phyloP scores from a whole-genome alignment of 2,329 filamentous ascomycete genomes.

The Colletotrichum tanaceti region DNA sequence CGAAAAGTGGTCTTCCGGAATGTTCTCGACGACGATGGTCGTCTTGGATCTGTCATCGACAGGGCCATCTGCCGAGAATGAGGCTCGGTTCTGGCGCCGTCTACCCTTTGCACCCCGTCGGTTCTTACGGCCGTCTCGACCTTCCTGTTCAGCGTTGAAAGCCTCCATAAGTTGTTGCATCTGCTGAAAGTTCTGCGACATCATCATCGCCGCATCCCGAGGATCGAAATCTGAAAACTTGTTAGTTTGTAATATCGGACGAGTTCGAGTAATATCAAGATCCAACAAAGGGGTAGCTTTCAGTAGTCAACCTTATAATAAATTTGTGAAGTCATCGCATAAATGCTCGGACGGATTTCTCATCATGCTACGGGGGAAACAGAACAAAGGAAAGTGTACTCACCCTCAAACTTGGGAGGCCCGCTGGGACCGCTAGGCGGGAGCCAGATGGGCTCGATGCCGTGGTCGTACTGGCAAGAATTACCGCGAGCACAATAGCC shows the following conservation, averaged over 20 bases:
- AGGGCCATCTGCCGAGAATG: conserved; percentile 74
- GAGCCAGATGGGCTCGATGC: conserved; percentile 48
- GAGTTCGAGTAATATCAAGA: not conserved
- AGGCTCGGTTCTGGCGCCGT: conserved; percentile 54
- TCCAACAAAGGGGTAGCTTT: conserved; percentile 42
- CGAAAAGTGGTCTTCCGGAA: conserved; percentile 76
- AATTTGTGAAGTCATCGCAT: conserved; percentile 42
- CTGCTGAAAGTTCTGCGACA: conserved; percentile 39
- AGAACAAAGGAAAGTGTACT: not conserved
- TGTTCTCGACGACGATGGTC: conserved; percentile 80
- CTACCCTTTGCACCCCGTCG: conserved; percentile 42
- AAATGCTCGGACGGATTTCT: conserved; percentile 41
- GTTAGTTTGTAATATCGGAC: conserved; percentile 15
- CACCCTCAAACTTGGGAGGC: conserved; percentile 30
- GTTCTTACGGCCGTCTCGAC: conserved; percentile 46
- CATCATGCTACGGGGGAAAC: conserved; percentile 37
- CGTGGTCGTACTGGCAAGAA: conserved; percentile 77
- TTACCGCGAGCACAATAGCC: conserved; percentile 77
- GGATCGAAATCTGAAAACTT: conserved; percentile 39
- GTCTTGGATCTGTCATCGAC: conserved; percentile 72
- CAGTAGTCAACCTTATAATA: conserved; percentile 46
- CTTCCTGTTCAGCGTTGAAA: conserved; percentile 42
- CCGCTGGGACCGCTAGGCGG: conserved; percentile 25
- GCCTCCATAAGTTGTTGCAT: conserved; percentile 39
- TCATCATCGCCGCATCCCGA: conserved; percentile 40